A percentile compares a stretch with the other conserved stretches of the same genome.
phyloP scores from a whole-genome alignment of 352 stramenopile genomes.

The Phytopythium helicoides region DNA sequence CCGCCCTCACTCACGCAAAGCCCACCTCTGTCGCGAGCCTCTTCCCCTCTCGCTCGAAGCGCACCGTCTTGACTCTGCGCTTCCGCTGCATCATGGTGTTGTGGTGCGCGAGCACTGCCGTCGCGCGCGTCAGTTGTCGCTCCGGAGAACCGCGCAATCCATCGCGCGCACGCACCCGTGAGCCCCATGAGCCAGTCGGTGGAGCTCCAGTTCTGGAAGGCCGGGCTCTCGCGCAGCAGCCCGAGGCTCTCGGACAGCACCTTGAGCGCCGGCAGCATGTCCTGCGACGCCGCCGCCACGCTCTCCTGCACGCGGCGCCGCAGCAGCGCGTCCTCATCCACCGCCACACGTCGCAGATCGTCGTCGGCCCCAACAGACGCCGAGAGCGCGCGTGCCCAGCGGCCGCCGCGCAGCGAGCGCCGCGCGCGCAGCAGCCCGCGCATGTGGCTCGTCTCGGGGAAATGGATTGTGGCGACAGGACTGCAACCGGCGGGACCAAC shows the following conservation, averaged over 20 bases:
- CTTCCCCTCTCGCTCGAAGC: conserved; percentile 24
- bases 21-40: conserved; percentile 6
- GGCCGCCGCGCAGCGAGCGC: too few relatives aligned
- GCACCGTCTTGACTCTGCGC: conserved; percentile 12
- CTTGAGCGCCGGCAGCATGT: conserved; percentile 74
- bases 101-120: conserved; percentile 65
- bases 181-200: conserved; percentile 82
- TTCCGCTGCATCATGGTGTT: conserved; percentile 42
- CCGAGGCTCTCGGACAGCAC: conserved; percentile 70
- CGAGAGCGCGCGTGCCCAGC: too few relatives aligned
- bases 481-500: not conserved
- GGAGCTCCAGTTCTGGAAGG: conserved; percentile 67
- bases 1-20: not conserved
- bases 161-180: conserved; percentile 25
- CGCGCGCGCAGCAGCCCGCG: not conserved
- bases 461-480: too few relatives aligned
- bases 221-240: conserved; percentile 50
- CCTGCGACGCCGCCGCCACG: conserved; percentile 41
- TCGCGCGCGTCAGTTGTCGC: too few relatives aligned
- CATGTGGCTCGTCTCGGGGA: conserved; percentile 10
- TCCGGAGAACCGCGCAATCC: too few relatives aligned
- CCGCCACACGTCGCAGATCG: not conserved
- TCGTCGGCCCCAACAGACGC: not conserved
- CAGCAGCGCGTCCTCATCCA: conserved; percentile 17
- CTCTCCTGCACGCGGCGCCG: conserved; percentile 20